A percentile compares a stretch with the other conserved stretches of the same genome.
These are phyloP conservation scores for Fraxinus cuspidata DNA, from an alignment of 257 asterid genomes.

Conservation along the genomic window DNA sequence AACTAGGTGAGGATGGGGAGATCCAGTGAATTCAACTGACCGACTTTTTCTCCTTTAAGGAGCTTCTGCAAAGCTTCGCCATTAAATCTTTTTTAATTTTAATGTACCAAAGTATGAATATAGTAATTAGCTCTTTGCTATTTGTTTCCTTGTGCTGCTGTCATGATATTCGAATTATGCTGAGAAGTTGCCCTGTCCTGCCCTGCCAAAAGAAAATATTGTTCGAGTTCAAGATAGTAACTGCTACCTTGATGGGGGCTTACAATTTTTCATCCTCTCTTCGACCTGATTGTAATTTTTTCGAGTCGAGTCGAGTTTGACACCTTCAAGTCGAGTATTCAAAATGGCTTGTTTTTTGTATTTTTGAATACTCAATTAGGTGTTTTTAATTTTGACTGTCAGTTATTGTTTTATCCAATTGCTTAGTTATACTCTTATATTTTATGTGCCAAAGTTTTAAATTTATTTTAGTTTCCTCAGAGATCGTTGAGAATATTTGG, in stretches of 20 bases:
- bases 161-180: background rate
- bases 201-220: background rate
- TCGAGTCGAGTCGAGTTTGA: background rate
- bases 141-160: background rate
- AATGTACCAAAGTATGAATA: background rate
- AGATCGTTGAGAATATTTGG: no score
- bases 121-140: background rate
- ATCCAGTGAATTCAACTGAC: constrained; percentile 49
- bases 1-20: constrained; percentile 97
- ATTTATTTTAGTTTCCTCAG: no score
- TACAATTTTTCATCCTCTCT: background rate
- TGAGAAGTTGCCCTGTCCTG: background rate
- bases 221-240: background rate
- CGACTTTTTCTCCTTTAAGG: background rate
- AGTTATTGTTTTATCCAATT: background rate
- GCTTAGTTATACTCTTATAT: no score
- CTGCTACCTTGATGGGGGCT: background rate
- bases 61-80: background rate
- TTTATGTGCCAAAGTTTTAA: background rate
- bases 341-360: background rate
- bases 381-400: background rate
- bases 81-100: background rate
- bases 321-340: background rate
- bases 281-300: background rate
- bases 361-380: background rate